Conservation (phyloP, 345 rosid species). For the Viola odorata region DNA sequence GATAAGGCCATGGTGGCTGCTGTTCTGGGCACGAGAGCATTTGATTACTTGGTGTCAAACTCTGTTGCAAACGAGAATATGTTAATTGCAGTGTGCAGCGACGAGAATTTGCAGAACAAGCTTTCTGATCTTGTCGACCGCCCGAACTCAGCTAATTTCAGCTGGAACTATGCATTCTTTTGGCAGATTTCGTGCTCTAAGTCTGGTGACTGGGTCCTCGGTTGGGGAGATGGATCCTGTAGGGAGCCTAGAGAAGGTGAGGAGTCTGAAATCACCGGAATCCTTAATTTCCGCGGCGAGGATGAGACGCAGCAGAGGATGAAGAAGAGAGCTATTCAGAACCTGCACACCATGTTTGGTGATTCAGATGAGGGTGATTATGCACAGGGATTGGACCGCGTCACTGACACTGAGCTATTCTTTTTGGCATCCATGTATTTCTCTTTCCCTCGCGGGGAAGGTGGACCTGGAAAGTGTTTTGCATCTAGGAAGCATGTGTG, state of each 20-base stretch:
- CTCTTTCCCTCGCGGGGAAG: conserved; percentile 81
- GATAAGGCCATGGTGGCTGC: conserved; percentile 60
- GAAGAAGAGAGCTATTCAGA: conserved; percentile 86
- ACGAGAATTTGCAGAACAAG: conserved; percentile 75
- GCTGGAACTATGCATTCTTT: conserved; percentile 95
- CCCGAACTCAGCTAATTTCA: conserved; percentile 63
- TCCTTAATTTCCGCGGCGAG: conserved; percentile 35
- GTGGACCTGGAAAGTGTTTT: conserved; percentile 85
- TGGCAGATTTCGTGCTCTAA: conserved; percentile 91
- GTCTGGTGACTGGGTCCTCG: conserved; percentile 78
- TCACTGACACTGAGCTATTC: conserved; percentile 91
- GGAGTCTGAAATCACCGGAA: conserved; percentile 42
- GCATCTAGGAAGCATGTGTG: conserved; percentile 74
- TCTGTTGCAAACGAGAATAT: conserved; percentile 59
- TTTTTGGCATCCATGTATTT: conserved; percentile 95
- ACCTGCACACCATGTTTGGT: conserved; percentile 71
- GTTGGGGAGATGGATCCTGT: conserved; percentile 99
- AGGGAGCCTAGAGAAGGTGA: conserved; percentile 83
- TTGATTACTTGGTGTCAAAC: conserved; percentile 62
- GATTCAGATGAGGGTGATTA: conserved; percentile 87
- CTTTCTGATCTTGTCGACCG: conserved; percentile 85
- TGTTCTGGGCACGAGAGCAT: conserved; percentile 75
- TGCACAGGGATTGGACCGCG: conserved; percentile 76
- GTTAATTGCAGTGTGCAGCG: conserved; percentile 51
- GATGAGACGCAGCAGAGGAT: conserved; percentile 66